Evolutionary conservation across 345 rosid species (phyloP).

Genomic region (Arabidopsis thaliana): DNA sequence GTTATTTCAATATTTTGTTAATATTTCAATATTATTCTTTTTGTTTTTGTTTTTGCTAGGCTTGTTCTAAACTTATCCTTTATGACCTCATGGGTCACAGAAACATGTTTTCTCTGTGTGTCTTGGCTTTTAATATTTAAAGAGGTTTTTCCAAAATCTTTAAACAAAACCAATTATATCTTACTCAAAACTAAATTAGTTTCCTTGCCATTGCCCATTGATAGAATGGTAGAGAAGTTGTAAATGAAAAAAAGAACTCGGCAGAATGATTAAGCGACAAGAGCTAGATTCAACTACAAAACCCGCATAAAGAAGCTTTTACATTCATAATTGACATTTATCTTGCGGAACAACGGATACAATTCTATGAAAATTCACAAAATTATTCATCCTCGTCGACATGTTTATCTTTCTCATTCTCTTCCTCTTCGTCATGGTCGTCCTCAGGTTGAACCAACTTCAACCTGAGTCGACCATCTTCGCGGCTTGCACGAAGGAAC

Average conservation of each 20-base stretch:
- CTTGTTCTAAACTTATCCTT: too few relatives aligned
- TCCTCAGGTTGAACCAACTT: slow-evolving; percentile 70
- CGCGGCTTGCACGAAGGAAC: slow-evolving; percentile 72
- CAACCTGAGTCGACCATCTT: slow-evolving; percentile 78
- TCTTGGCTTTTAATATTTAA: too few relatives aligned
- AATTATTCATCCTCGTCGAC: not conserved
- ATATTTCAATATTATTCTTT: too few relatives aligned
- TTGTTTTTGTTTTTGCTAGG: too few relatives aligned
- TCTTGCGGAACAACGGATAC: slow-evolving; percentile 1
- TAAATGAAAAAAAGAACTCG: not conserved
- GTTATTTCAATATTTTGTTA: too few relatives aligned
- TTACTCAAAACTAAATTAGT: not conserved
- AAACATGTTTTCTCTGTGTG: too few relatives aligned
- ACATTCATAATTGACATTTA: slow-evolving; percentile 4
- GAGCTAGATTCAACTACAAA: slow-evolving; percentile 9
- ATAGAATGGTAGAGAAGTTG: not conserved
- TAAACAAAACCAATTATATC: not conserved
- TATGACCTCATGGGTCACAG: too few relatives aligned
- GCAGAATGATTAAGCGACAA: not conserved
- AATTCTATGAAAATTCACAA: not conserved
- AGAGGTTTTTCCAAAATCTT: not conserved
- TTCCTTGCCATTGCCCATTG: not conserved
- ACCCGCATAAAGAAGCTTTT: slow-evolving; percentile 24
- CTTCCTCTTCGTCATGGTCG: slow-evolving; percentile 49
- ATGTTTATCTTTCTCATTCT: slow-evolving; percentile 16